Conservation (phyloP, 208 protist species). For the Jaenimonas drosophilae region DNA sequence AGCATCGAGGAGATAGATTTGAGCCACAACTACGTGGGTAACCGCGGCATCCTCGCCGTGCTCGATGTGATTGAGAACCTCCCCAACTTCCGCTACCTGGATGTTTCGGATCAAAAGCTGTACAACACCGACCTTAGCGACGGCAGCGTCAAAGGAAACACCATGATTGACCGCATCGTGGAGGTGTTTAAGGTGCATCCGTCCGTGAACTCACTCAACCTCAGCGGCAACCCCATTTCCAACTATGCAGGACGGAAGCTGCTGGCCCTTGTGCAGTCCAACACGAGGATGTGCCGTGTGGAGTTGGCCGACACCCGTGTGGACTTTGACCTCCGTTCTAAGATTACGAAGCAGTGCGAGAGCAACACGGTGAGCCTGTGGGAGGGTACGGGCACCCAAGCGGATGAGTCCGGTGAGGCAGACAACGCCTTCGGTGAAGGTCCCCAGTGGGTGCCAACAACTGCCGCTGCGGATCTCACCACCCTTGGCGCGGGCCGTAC, state of each 20-base stretch:
- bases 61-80: slow-evolving; percentile 64
- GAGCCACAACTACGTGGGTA: slow-evolving; percentile 79
- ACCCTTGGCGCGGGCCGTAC: slow-evolving; percentile 54
- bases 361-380: slow-evolving; percentile 74
- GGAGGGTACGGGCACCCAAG: slow-evolving; percentile 22
- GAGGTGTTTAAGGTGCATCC: slow-evolving; percentile 78
- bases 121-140: slow-evolving; percentile 88
- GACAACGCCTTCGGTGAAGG: slow-evolving; percentile 55
- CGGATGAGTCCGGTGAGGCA: slow-evolving; percentile 24
- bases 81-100: slow-evolving; percentile 72
- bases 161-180: slow-evolving; percentile 72
- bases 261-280: slow-evolving; percentile 69
- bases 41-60: slow-evolving; percentile 78
- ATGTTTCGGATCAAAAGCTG: slow-evolving; percentile 77
- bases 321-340: slow-evolving; percentile 74
- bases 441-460: slow-evolving; percentile 50
- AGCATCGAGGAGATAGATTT: slow-evolving; percentile 81
- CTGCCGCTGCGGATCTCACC: slow-evolving; percentile 52
- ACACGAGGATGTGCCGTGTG: slow-evolving; percentile 68
- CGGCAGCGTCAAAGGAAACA: slow-evolving; percentile 83
- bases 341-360: slow-evolving; percentile 75
- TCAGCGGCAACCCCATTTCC: slow-evolving; percentile 81
- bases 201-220: slow-evolving; percentile 60
- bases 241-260: slow-evolving; percentile 87
- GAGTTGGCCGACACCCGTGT: slow-evolving; percentile 73